Evolutionary conservation across 331 rosid genomes (phyloP), one percentile per base, ranked within the genome.

Genomic region (Rosa hybrid): DNA sequence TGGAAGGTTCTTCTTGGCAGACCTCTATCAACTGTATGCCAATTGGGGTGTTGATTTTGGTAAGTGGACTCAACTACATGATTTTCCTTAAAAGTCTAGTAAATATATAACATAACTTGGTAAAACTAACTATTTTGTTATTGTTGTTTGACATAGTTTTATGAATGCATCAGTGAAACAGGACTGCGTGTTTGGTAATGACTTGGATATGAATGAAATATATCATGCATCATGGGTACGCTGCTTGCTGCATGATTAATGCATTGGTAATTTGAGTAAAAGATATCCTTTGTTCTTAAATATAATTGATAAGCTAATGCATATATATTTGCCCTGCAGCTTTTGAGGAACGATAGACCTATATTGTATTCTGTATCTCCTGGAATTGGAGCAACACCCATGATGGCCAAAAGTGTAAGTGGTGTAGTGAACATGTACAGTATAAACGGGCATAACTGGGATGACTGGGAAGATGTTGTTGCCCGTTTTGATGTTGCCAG

Each of bases 171-270:
- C 68, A 68, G 99, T 93, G 90, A 93, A 93, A 88, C 94, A 89
- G 77, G 99, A 93, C 64, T 95, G 99, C 64, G 92, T 95, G 54
- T 95, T 95, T 82, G 98, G 99, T 20, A 88, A 83, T n/a, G 98
- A 95, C 87, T 86, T 95, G 81, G 99, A 95, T 77, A 51, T 95
- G 81, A 78, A 73, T 51, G 98, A 95, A 86, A 93, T 95, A 86
- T 88, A 69, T 81, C 80, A 81, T 80, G 96, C 93, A 34, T 89
- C 98, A 20, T 85, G 86, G 85, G 99, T 95, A 86, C 14, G 77
- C 76, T 78, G 74, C 68, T 65, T 12, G 39, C 41, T 63, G 8
- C 27, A 14, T 34, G 21, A 34, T 6, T 7, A 14, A 30, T 65
- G 45, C 71, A 27, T 27, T 13, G 41, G 41, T 16, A 14, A 0